phyloP scores from a whole-genome alignment of 2,329 filamentous ascomycete genomes.

The Anisogramma anomala region DNA sequence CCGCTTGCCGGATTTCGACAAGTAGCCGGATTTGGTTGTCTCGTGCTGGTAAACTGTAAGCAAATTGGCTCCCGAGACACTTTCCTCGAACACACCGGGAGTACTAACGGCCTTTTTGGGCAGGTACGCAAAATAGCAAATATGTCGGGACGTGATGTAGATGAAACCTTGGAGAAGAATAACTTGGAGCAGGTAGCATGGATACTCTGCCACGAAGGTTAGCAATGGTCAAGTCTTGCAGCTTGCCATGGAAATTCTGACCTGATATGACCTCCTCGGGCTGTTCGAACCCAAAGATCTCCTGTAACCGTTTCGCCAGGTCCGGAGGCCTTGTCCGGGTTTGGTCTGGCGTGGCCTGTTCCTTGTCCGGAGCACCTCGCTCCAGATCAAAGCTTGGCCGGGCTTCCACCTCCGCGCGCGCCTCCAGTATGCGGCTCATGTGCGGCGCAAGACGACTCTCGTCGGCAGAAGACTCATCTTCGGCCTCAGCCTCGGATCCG shows the following conservation, averaged over 20 bases:
- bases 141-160: slow-evolving; percentile 86
- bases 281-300: slow-evolving; percentile 74
- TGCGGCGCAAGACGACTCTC: slow-evolving; percentile 51
- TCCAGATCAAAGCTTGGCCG: slow-evolving; percentile 48
- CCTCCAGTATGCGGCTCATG: slow-evolving; percentile 68
- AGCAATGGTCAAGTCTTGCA: slow-evolving; percentile 5
- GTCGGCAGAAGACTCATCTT: slow-evolving; percentile 19
- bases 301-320: slow-evolving; percentile 60
- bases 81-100: too few species aligned
- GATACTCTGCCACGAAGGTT: slow-evolving; percentile 53
- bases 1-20: slow-evolving; percentile 77
- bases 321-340: slow-evolving; percentile 37
- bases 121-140: slow-evolving; percentile 96
- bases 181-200: slow-evolving; percentile 85
- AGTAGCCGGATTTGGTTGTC: slow-evolving; percentile 73
- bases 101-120: slow-evolving; percentile 70
- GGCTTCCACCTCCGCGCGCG: slow-evolving; percentile 50
- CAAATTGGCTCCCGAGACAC: too few species aligned
- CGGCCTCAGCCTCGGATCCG: slow-evolving; percentile 19
- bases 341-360: slow-evolving; percentile 20
- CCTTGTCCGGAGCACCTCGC: slow-evolving; percentile 30
- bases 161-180: slow-evolving; percentile 88
- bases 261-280: slow-evolving; percentile 76
- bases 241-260: slow-evolving; percentile 20
- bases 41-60: slow-evolving; percentile 42